Evolutionary conservation across 192 early-diverging fungal species (phyloP).

Genomic region (Haplosporangium gracile): DNA sequence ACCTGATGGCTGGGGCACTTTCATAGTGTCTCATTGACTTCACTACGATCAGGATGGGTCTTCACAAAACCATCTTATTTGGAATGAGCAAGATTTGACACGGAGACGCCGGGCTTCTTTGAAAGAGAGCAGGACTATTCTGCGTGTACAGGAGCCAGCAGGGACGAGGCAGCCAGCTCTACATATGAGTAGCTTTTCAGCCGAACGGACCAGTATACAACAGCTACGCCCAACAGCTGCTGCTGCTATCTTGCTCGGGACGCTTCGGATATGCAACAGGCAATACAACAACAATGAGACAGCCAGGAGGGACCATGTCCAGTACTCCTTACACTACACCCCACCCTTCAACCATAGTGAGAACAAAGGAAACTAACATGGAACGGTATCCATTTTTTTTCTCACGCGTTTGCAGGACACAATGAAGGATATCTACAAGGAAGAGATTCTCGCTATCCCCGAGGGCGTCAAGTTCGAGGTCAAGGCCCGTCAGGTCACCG

Average conservation of each 20-base stretch:
- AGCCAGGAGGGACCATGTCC: background rate
- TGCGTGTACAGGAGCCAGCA: background rate
- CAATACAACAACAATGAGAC: background rate
- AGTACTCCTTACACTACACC: background rate
- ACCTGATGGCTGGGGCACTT: background rate
- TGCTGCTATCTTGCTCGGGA: no score
- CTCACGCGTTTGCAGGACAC: slow-evolving; percentile 4
- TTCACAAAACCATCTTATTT: background rate
- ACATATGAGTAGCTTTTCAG: background rate
- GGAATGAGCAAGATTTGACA: background rate
- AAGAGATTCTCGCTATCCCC: slow-evolving; percentile 92
- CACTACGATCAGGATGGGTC: background rate
- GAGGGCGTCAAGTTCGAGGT: slow-evolving; percentile 86
- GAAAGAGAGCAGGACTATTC: background rate
- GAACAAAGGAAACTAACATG: background rate
- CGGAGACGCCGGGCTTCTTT: background rate
- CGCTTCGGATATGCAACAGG: no score
- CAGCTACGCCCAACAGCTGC: background rate
- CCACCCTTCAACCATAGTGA: background rate
- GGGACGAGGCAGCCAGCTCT: background rate
- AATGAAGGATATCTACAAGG: slow-evolving; percentile 95
- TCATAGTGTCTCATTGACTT: background rate
- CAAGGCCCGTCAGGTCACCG: slow-evolving; percentile 90
- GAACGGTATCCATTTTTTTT: background rate
- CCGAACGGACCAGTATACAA: background rate